A percentile compares a stretch with the other conserved stretches of the same genome.
phyloP scores from a whole-genome alignment of 768 basidiomycete genomes.

The Amanita rimosa region DNA sequence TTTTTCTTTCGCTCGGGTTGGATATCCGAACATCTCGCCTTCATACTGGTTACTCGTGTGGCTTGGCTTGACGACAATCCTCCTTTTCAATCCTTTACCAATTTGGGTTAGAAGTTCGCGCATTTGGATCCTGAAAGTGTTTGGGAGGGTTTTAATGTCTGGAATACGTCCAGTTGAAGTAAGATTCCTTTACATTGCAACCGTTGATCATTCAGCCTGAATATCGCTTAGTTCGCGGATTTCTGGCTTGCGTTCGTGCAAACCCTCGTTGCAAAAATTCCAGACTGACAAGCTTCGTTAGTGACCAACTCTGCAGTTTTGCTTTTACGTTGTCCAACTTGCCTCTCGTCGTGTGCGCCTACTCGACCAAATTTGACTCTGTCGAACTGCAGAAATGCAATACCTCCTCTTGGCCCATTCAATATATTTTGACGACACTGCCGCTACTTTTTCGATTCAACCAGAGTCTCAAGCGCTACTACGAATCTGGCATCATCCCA shows the following conservation, averaged over 20 bases:
- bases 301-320: constrained; percentile 78
- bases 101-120: constrained; percentile 51
- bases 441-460: constrained; percentile 71
- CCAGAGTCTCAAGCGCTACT: constrained; percentile 83
- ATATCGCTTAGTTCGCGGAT: constrained; percentile 51
- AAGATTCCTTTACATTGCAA: constrained; percentile 9
- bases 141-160: constrained; percentile 53
- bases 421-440: constrained; percentile 46
- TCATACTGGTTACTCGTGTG: constrained; percentile 76
- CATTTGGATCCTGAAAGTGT: constrained; percentile 68
- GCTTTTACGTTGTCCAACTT: constrained; percentile 64
- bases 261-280: background rate
- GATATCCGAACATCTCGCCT: constrained; percentile 41
- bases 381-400: constrained; percentile 38
- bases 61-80: constrained; percentile 47
- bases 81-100: constrained; percentile 72
- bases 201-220: too few relatives aligned
- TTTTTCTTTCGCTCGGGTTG: constrained; percentile 67
- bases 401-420: constrained; percentile 44
- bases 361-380: constrained; percentile 38
- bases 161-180: constrained; percentile 74
- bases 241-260: constrained; percentile 76
- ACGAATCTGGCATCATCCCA: constrained; percentile 58
- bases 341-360: constrained; percentile 67
- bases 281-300: constrained; percentile 14